Evolutionary conservation across 2,329 filamentous ascomycete genomes (phyloP).

Genomic region (Pezicula radicicola): DNA sequence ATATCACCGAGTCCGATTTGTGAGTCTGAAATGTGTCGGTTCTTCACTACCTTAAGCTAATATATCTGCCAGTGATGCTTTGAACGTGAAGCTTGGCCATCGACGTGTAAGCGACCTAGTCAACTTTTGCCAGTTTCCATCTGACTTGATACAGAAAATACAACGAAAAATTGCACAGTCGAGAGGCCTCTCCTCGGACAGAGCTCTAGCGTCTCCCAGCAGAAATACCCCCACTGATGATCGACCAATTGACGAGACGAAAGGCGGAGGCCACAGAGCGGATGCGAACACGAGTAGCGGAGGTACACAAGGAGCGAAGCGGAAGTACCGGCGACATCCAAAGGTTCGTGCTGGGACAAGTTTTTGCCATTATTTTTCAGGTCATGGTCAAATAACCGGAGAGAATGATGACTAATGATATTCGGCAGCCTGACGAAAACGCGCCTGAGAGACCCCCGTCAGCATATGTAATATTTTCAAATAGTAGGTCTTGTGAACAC

Average conservation of each 20-base stretch:
- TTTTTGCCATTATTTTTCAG: background rate
- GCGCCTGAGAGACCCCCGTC: conserved; percentile 78
- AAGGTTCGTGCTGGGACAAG: conserved; percentile 43
- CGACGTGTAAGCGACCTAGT: conserved; percentile 59
- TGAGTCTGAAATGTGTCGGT: conserved; percentile 28
- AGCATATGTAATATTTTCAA: conserved; percentile 83
- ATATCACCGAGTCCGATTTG: conserved; percentile 83
- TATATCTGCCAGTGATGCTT: conserved; percentile 51
- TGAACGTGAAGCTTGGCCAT: conserved; percentile 78
- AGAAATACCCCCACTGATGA: conserved; percentile 53
- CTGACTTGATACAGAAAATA: conserved; percentile 57
- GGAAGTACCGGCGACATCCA: conserved; percentile 75
- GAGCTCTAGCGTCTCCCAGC: conserved; percentile 29
- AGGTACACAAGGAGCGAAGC: conserved; percentile 49
- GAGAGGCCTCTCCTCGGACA: conserved; percentile 49
- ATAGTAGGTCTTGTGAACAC: conserved; percentile 53
- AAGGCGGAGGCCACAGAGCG: conserved; percentile 38
- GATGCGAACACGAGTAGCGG: conserved; percentile 42
- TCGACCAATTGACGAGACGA: conserved; percentile 50
- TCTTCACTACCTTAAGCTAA: conserved; percentile 8
- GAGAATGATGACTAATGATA: conserved; percentile 11
- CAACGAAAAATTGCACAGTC: conserved; percentile 78
- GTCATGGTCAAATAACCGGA: background rate
- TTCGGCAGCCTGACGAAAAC: conserved; percentile 65
- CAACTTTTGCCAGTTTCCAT: background rate